Evolutionary conservation across 306 rosid species (phyloP).

Genomic region (Quercus wislizeni): DNA sequence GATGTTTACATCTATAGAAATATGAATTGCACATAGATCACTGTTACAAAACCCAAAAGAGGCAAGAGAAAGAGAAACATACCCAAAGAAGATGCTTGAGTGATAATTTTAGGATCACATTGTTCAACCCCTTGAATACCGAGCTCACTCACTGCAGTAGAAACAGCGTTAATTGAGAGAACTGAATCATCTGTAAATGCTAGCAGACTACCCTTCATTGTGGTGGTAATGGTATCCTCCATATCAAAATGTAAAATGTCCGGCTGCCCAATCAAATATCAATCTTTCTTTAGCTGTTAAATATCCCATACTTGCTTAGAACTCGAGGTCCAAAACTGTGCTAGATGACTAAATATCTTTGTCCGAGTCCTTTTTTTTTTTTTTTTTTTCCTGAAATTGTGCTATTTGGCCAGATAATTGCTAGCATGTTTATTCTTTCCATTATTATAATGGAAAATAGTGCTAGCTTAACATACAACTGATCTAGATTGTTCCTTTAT

Average conservation of each 20-base stretch:
- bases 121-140: constrained; percentile 9
- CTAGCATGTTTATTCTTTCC: no score
- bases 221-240: constrained; percentile 36
- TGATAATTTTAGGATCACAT: constrained; percentile 51
- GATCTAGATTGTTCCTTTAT: no score
- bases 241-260: neutral
- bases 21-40: neutral
- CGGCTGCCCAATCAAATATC: neutral
- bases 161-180: constrained; percentile 45
- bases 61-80: constrained; percentile 6
- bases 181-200: constrained; percentile 61
- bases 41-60: neutral
- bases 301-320: no score
- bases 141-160: constrained; percentile 14
- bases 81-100: constrained; percentile 55
- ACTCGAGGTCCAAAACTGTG: no score
- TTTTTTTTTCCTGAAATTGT: no score
- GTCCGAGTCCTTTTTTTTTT: no score
- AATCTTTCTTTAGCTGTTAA: neutral
- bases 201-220: constrained; percentile 34
- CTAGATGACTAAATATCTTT: no score
- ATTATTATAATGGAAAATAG: no score
- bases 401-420: no score
- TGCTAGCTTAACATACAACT: no score
- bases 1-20: neutral